Base-by-base conservation (phyloP, 139 green algal genomes). In the Diplosphaera chodatii region DNA sequence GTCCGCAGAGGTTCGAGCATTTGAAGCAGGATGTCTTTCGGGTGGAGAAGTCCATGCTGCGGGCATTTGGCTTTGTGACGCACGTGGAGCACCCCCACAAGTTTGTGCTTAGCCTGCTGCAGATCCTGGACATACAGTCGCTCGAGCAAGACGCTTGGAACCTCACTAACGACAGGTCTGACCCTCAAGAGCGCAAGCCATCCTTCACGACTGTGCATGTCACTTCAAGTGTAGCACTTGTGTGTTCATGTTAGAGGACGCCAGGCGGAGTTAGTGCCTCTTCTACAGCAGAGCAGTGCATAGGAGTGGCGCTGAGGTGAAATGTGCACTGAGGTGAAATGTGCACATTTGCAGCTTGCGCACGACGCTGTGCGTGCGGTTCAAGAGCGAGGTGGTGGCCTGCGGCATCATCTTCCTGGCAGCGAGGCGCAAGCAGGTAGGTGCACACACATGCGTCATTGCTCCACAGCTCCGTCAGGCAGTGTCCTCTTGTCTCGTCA, bases 51-150 rank as follows among this genome's bases (percentile, higher is more conserved):
- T 82, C 90, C 40, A 80, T 97, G 70, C 87, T 97, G 32, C 85
- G 87, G 31, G 80, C 83, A 5, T 91, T 96, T 74, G 91, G 91
- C 22, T 96, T 96, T 72, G 84, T 96, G 15, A 73, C 87, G 37
- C 88, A 96, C 74, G 87, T 92, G 48, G 89, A 96, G 65, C 93
- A 97, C 73, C 93, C 93, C 0, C 93, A 98, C 82, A 96, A 94
- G 73, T 91, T 91, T 59, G 75, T 96, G 30, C 84, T 97, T 68
- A 93, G 85, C 75, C 93, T 94, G 70, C 71, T 89, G 27, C 41
- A 87, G 48, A 31, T 85, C 32, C 78, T 97, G 32, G 70, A 70
- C 48, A 63, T 77, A 16, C 23, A 72, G 13, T 40, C 25, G 28
- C 34, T 89, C 20, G 66, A 88, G 69, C 90, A 97, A 68, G 77